Percentiles rank a stretch among this genome's conserved stretches.
Evolutionary conservation across 345 rosid genomes (phyloP).

Genomic region (Hypericum androsaemum): DNA sequence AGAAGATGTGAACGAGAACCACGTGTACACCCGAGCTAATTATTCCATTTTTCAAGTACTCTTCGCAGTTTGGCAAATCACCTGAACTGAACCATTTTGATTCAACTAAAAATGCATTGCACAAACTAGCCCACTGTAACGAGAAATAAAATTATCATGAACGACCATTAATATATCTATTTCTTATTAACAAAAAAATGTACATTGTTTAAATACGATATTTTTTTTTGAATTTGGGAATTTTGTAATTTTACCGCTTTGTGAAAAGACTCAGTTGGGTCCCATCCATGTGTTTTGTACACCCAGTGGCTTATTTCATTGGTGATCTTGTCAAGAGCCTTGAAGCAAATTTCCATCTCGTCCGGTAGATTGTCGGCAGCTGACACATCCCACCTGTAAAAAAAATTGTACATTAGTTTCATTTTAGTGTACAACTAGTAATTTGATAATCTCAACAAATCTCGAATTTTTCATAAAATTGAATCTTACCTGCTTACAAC

Average conservation of each 20-base stretch:
- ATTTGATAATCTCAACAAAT: too few relatives aligned
- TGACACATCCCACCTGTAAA: slow-evolving; percentile 34
- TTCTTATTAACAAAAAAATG: too few relatives aligned
- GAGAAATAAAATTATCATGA: background rate
- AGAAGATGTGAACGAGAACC: too few relatives aligned
- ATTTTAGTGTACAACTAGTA: too few relatives aligned
- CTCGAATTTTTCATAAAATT: too few relatives aligned
- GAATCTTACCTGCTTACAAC: too few relatives aligned
- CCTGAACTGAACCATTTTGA: slow-evolving; percentile 4
- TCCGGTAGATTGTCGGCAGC: slow-evolving; percentile 23
- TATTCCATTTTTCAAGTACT: slow-evolving; percentile 7
- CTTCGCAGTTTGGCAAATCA: background rate
- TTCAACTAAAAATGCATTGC: slow-evolving; percentile 4
- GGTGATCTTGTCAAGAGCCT: slow-evolving; percentile 32
- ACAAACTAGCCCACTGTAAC: background rate
- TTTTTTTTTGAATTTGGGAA: too few relatives aligned
- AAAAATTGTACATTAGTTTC: too few relatives aligned
- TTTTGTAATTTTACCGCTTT: slow-evolving; percentile 37
- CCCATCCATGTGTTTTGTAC: slow-evolving; percentile 26
- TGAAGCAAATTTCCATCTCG: slow-evolving; percentile 33
- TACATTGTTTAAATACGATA: too few relatives aligned
- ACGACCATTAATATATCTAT: too few relatives aligned
- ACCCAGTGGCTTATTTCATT: slow-evolving; percentile 30
- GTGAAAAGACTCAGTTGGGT: slow-evolving; percentile 29
- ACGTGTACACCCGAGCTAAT: too few relatives aligned